Percentiles rank a stretch among this genome's conserved stretches.
Conservation (phyloP, 2,329 filamentous ascomycete species). For the Byssochlamys sp. region DNA sequence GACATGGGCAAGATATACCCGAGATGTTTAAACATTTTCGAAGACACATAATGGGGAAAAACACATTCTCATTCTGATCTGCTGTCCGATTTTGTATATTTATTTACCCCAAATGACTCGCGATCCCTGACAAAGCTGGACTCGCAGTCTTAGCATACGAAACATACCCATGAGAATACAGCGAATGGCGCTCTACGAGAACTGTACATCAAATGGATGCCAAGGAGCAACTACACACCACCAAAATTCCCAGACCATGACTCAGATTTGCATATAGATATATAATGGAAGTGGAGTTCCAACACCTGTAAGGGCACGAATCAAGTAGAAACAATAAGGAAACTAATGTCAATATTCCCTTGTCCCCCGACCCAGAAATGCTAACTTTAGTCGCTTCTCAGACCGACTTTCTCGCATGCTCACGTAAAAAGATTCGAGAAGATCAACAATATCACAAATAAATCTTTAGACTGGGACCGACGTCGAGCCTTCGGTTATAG, state of each 20-base stretch:
- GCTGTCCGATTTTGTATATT: background rate
- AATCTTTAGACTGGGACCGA: conserved; percentile 1
- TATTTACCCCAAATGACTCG: background rate
- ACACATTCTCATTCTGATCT: background rate
- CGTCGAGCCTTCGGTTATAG: conserved; percentile 3
- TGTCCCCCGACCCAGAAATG: conserved; percentile 27
- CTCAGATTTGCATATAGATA: background rate
- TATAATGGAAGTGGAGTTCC: background rate
- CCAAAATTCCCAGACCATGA: background rate
- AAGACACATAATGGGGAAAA: background rate
- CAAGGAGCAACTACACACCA: background rate
- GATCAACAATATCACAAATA: conserved; percentile 1
- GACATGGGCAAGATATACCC: background rate
- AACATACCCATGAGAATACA: background rate
- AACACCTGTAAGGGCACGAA: background rate
- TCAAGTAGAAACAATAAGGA: background rate
- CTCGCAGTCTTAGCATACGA: background rate
- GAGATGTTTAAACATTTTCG: background rate
- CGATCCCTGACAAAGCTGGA: background rate
- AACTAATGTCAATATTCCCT: conserved; percentile 8
- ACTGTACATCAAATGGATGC: background rate
- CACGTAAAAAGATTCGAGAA: conserved; percentile 22
- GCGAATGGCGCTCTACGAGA: background rate
- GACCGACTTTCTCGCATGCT: conserved; percentile 31
- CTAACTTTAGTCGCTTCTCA: conserved; percentile 27